Evolutionary conservation across 2,329 filamentous ascomycete genomes (phyloP).

Genomic region (Beauveria pseudobassiana): DNA sequence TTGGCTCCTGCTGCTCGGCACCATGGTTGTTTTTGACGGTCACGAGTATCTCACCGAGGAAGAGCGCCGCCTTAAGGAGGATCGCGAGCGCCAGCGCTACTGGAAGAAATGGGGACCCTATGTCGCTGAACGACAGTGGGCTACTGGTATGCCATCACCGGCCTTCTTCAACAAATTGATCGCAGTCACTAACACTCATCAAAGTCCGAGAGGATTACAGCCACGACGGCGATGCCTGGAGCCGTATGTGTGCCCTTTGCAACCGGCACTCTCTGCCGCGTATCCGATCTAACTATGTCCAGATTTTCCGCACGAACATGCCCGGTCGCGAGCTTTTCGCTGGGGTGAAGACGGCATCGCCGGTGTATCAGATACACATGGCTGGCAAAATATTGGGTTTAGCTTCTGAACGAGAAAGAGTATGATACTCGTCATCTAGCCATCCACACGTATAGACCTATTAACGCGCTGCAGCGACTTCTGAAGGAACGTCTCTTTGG

Average conservation of each 20-base stretch:
- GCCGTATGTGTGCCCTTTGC: conserved; percentile 51
- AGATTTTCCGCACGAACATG: conserved; percentile 94
- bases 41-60: conserved; percentile 84
- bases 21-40: conserved; percentile 85
- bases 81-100: conserved; percentile 76
- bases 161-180: not conserved
- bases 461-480: conserved; percentile 61
- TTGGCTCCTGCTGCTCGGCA: conserved; percentile 14
- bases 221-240: conserved; percentile 90
- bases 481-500: conserved; percentile 93
- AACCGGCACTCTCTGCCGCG: conserved; percentile 19
- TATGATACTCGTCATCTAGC: conserved; percentile 31
- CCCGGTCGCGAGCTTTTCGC: conserved; percentile 78
- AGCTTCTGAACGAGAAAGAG: conserved; percentile 98
- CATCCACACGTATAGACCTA: not conserved
- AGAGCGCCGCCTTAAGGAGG: conserved; percentile 82
- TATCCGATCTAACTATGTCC: conserved; percentile 9
- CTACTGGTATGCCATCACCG: conserved; percentile 55
- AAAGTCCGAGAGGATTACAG: conserved; percentile 82
- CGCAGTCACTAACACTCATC: conserved; percentile 14
- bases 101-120: conserved; percentile 99
- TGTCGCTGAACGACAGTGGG: conserved; percentile 90
- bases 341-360: conserved; percentile 98
- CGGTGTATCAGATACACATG: conserved; percentile 86
- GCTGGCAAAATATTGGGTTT: conserved; percentile 86